A percentile compares a stretch with the other conserved stretches of the same genome.
Conservation (phyloP, 805 yeast species). For the Metschnikowia santaceciliae region DNA sequence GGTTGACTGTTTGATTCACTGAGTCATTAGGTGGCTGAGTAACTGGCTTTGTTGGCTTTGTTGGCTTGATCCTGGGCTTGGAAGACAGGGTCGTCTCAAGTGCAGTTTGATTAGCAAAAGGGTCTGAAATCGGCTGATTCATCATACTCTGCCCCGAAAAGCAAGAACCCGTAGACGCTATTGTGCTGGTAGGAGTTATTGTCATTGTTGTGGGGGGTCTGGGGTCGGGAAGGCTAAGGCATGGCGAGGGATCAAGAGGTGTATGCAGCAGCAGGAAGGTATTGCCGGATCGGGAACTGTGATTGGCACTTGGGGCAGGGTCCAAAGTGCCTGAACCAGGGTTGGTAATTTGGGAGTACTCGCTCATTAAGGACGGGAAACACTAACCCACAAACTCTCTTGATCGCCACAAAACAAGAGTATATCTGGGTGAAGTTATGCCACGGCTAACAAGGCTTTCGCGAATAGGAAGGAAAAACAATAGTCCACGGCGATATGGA, state of each 20-base stretch:
- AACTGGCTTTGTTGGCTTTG: too few relatives aligned
- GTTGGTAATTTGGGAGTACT: background rate
- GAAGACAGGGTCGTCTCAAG: too few relatives aligned
- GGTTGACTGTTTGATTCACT: too few relatives aligned
- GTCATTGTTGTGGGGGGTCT: too few relatives aligned
- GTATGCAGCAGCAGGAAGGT: background rate
- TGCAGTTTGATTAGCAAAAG: too few relatives aligned
- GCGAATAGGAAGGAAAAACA: constrained; percentile 13
- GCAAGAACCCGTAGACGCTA: too few relatives aligned
- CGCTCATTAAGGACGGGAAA: background rate
- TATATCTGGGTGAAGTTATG: constrained; percentile 3
- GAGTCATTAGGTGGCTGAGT: too few relatives aligned
- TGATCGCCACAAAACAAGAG: background rate
- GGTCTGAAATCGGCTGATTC: too few relatives aligned
- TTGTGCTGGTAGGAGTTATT: background rate
- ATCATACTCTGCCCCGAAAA: too few relatives aligned
- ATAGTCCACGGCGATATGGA: background rate
- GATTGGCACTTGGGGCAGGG: background rate
- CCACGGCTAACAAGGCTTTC: constrained; percentile 7
- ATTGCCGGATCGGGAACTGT: constrained; percentile 1
- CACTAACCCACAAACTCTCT: background rate
- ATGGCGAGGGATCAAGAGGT: background rate
- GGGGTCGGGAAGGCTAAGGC: background rate
- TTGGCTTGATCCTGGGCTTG: background rate
- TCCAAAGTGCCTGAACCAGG: background rate